Evolutionary conservation across 805 yeast species (phyloP).

Genomic region (Starmera caribaea): DNA sequence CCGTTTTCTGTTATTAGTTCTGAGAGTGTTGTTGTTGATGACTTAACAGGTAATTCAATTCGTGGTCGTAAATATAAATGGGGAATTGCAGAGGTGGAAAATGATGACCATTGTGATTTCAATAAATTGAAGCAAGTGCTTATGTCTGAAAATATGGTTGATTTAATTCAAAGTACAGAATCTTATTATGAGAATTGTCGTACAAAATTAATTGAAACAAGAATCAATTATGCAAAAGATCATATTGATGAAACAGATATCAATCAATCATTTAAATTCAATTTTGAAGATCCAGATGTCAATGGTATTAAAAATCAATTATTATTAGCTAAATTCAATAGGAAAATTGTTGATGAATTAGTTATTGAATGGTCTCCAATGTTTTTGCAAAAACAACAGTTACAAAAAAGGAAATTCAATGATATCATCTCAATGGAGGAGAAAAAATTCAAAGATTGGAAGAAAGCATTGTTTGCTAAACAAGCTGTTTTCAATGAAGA

Average conservation of each 20-base stretch:
- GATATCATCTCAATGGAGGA: constrained; percentile 41
- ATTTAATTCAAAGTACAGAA: constrained; percentile 69
- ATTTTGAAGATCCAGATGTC: constrained; percentile 18
- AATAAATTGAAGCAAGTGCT: constrained; percentile 50
- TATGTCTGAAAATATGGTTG: constrained; percentile 65
- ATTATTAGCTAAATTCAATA: constrained; percentile 27
- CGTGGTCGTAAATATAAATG: constrained; percentile 74
- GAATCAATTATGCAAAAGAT: constrained; percentile 23
- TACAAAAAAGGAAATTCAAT: constrained; percentile 33
- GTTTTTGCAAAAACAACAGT: constrained; percentile 33
- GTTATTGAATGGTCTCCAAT: constrained; percentile 37
- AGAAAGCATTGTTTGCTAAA: constrained; percentile 39
- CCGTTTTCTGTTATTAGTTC: constrained; percentile 75
- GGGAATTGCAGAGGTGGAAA: constrained; percentile 84
- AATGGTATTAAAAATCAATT: constrained; percentile 28
- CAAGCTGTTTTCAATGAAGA: constrained; percentile 49
- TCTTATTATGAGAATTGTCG: constrained; percentile 67
- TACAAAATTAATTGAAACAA: constrained; percentile 40
- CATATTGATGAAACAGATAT: constrained; percentile 2
- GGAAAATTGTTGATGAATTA: constrained; percentile 27
- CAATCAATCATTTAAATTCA: constrained; percentile 3
- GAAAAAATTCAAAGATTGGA: constrained; percentile 52
- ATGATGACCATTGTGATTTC: constrained; percentile 72
- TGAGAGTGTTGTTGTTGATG: constrained; percentile 31
- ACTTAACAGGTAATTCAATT: constrained; percentile 37